phyloP scores from a whole-genome alignment of 192 early-diverging fungal species.

The Lobosporangium transversale region DNA sequence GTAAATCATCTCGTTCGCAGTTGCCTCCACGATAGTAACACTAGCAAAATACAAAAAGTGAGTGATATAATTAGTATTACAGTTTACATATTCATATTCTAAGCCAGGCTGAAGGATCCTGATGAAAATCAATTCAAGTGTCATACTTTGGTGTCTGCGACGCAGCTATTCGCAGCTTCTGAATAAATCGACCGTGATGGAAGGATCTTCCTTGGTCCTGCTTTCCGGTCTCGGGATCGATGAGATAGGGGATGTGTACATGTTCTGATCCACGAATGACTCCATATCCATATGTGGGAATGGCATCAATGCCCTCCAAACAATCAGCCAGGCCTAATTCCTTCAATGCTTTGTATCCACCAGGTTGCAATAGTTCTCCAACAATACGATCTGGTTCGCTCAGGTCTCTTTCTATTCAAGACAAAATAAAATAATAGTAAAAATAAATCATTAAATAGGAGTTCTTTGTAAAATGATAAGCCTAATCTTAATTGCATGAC shows the following conservation, averaged over 20 bases:
- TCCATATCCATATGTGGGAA: conserved; percentile 86
- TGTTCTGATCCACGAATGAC: conserved; percentile 73
- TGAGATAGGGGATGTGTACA: conserved; percentile 80
- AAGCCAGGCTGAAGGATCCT: no score
- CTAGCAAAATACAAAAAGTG: conserved; percentile 46
- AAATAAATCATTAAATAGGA: neutral
- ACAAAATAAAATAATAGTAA: neutral
- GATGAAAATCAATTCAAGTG: no score
- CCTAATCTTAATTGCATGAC: no score
- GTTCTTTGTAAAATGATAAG: no score
- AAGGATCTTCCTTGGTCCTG: conserved; percentile 78
- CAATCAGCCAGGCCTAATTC: conserved; percentile 82
- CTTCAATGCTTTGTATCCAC: conserved; percentile 85
- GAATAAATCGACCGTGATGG: conserved; percentile 94
- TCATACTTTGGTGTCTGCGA: conserved; percentile 65
- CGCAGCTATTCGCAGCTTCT: conserved; percentile 81
- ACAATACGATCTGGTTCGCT: conserved; percentile 97
- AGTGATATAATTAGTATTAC: neutral
- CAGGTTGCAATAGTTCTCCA: conserved; percentile 96
- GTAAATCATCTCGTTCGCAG: conserved; percentile 73
- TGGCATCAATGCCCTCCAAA: conserved; percentile 86
- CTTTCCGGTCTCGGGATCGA: conserved; percentile 56
- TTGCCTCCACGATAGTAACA: conserved; percentile 81
- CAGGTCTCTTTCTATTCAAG: conserved; percentile 83
- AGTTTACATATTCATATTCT: neutral